Percentiles rank a stretch among this genome's conserved stretches.
These are phyloP conservation scores for Linnemannia schmuckeri DNA, from an alignment of 192 early-diverging fungal genomes.

Conservation along the genomic window DNA sequence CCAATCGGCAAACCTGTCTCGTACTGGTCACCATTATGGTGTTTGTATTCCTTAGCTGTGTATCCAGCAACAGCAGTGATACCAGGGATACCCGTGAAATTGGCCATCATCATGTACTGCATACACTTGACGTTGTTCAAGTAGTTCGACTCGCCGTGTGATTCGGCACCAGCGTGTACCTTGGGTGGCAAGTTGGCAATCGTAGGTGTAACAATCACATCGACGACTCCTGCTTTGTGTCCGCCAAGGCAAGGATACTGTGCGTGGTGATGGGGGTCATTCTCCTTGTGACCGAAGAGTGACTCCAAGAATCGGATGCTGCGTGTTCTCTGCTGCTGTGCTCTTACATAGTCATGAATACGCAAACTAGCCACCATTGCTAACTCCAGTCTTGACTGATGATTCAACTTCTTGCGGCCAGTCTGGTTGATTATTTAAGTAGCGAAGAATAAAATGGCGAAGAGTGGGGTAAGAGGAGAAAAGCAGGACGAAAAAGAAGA, in stretches of 20 bases:
- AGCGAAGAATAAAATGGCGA: background rate
- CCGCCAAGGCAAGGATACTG: slow-evolving; percentile 27
- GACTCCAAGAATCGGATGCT: slow-evolving; percentile 65
- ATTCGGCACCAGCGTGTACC: slow-evolving; percentile 56
- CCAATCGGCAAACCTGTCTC: slow-evolving; percentile 70
- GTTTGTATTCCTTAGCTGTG: slow-evolving; percentile 27
- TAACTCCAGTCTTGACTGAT: slow-evolving; percentile 60
- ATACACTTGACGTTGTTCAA: slow-evolving; percentile 63
- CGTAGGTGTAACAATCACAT: slow-evolving; percentile 75
- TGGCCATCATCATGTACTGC: slow-evolving; percentile 73
- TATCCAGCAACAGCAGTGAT: slow-evolving; percentile 73
- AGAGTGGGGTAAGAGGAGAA: background rate
- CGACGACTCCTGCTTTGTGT: slow-evolving; percentile 47
- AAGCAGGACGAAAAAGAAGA: background rate
- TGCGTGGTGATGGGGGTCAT: slow-evolving; percentile 22
- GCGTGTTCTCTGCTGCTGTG: slow-evolving; percentile 66
- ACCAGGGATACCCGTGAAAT: slow-evolving; percentile 76
- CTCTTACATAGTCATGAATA: slow-evolving; percentile 64
- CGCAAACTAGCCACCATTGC: slow-evolving; percentile 45
- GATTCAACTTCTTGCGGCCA: slow-evolving; percentile 53
- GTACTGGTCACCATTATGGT: slow-evolving; percentile 28
- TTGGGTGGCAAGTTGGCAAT: slow-evolving; percentile 70
- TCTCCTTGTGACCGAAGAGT: slow-evolving; percentile 58
- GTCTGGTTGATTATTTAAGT: background rate
- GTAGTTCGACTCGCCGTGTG: slow-evolving; percentile 69